Evolutionary conservation across 2,329 filamentous ascomycete species (phyloP), one percentile per base, ranked within the genome.

Genomic region (Thelonectria rubi): DNA sequence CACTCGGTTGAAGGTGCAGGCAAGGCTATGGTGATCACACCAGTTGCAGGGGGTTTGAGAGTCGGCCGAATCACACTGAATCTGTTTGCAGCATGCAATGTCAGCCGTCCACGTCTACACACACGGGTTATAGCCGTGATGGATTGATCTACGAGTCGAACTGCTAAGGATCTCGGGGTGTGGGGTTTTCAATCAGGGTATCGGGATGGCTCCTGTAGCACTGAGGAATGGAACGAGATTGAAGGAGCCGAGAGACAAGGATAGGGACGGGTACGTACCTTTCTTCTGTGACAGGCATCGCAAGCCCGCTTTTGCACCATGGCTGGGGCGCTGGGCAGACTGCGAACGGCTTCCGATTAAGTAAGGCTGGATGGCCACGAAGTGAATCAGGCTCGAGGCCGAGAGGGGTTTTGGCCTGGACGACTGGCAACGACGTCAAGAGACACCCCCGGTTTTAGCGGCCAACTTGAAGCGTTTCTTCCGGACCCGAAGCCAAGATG

Each of bases 1-100:
- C 1, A 65, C 62, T 11, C 70, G 63, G 32, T 72, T 58, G 26
- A 72, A 72, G 9, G 70, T 60, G 15, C 57, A 60, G 18, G 45
- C 45, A 5, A 60, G 50, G 20, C 57, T 37, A 48, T 60, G 57
- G 45, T 60, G 57, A 30, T 55, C 57, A 43, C 57, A 60, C 57
- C 57, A 60, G 26, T 60, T 55, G 45, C 57, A 60, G 26, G 51
- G 57, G 32, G 37, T 43, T 14, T 60, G 37, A 11, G 57, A 17
- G n/a, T 20, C 43, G 32, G 45, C 34, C 39, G 50, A 45, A 45
- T 60, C 57, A 55, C 57, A 60, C 15, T 60, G 45, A 45, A 60
- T 60, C 57, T 60, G 39, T 55, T 54, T 20, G 8, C 46, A 18
- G 14, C 5, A 24, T 15, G 24, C 12, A 5, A 42, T 24, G 47